Percentiles rank a stretch among this genome's conserved stretches.
These are phyloP conservation scores for Lactarius trivialis DNA, from an alignment of 768 basidiomycete species.

Conservation along the genomic window DNA sequence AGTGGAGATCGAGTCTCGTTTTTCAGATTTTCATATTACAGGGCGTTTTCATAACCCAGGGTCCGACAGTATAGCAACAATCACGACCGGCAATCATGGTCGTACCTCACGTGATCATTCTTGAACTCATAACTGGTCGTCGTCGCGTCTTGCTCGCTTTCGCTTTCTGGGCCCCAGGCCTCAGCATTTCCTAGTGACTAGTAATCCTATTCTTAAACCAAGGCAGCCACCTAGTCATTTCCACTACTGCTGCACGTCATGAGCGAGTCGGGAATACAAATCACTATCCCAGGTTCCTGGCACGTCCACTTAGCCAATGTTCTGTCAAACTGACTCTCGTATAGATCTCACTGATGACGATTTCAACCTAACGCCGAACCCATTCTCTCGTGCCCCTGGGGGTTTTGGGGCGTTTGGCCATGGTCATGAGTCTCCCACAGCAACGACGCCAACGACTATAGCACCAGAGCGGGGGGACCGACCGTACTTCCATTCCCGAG, in stretches of 20 bases:
- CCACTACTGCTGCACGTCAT: slow-evolving; percentile 17
- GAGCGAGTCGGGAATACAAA: slow-evolving; percentile 37
- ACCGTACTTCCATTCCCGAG: slow-evolving; percentile 67
- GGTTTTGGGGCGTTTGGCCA: slow-evolving; percentile 31
- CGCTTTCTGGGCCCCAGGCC: background rate
- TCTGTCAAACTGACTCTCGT: slow-evolving; percentile 11
- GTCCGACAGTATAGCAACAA: background rate
- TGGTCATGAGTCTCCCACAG: slow-evolving; percentile 62
- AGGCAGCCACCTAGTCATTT: background rate
- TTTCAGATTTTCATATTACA: too few species aligned
- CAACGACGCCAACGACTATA: slow-evolving; percentile 43
- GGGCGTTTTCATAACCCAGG: too few species aligned
- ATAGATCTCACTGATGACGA: slow-evolving; percentile 79
- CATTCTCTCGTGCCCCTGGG: slow-evolving; percentile 56
- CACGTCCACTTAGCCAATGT: slow-evolving; percentile 2
- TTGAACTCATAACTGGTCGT: background rate
- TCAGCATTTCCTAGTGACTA: background rate
- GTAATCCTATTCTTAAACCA: background rate
- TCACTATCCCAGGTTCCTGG: slow-evolving; percentile 41
- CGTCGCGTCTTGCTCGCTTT: background rate
- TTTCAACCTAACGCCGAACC: slow-evolving; percentile 50
- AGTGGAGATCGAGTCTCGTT: too few species aligned
- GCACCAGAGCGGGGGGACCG: slow-evolving; percentile 43
- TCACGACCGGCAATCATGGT: background rate
- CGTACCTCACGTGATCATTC: background rate